Percentiles rank a stretch among this genome's conserved stretches.
Evolutionary conservation across 2,329 filamentous ascomycete genomes (phyloP).

Genomic region (Aspergillus uvarum): DNA sequence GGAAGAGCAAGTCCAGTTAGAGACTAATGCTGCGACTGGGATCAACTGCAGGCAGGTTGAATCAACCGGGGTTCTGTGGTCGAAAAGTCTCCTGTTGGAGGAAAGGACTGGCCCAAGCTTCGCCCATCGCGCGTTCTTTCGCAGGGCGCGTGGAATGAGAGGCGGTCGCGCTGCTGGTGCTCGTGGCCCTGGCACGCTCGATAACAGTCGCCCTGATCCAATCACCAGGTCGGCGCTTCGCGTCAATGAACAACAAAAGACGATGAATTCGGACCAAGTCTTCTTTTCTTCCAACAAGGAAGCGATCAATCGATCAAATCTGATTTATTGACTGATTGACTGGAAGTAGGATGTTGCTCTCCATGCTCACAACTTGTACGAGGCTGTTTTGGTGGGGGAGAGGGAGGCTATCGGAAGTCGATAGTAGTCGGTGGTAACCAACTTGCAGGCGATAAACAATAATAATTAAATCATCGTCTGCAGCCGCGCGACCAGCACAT

Average conservation of each 20-base stretch:
- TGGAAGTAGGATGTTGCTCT: neutral
- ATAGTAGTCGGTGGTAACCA: conserved; percentile 1
- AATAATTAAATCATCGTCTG: neutral
- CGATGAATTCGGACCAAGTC: too few species aligned
- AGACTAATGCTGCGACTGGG: conserved; percentile 3
- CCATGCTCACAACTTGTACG: neutral
- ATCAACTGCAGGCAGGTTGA: conserved; percentile 4
- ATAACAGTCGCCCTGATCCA: conserved; percentile 16
- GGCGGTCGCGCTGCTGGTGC: conserved; percentile 17
- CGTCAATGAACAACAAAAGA: conserved; percentile 9
- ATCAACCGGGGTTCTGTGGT: conserved; percentile 35
- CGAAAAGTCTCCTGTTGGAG: conserved; percentile 10
- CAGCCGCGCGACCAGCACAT: neutral
- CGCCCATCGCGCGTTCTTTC: conserved; percentile 20
- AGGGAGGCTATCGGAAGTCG: neutral
- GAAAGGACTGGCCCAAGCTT: conserved; percentile 17
- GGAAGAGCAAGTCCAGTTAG: neutral
- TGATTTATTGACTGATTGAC: neutral
- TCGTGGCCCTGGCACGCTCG: conserved; percentile 6
- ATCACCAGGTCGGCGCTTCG: conserved; percentile 18
- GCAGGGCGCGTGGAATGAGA: conserved; percentile 25
- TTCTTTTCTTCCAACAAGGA: neutral
- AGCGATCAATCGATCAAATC: neutral
- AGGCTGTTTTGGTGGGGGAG: neutral
- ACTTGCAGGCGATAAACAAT: conserved; percentile 5